These are phyloP conservation scores for Geoglossum glabrum DNA, from an alignment of 495 filamentous ascomycete genomes.

Conservation along the genomic window DNA sequence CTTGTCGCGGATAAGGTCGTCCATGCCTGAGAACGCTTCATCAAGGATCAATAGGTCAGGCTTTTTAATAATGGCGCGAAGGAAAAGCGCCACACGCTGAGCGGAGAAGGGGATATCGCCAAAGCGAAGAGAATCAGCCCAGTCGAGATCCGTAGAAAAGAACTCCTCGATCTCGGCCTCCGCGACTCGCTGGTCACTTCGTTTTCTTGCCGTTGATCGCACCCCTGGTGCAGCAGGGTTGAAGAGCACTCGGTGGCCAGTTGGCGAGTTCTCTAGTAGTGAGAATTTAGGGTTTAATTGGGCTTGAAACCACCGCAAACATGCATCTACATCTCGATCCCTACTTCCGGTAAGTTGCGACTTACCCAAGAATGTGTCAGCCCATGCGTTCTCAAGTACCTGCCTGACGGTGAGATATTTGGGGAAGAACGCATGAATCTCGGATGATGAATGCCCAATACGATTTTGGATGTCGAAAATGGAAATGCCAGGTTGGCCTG, in stretches of 20 bases:
- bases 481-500: slow-evolving; percentile 53
- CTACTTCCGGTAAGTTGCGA: slow-evolving; percentile 38
- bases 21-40: slow-evolving; percentile 83
- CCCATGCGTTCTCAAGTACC: slow-evolving; percentile 66
- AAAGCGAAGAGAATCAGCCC: slow-evolving; percentile 51
- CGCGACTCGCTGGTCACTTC: neutral
- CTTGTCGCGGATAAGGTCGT: slow-evolving; percentile 59
- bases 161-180: neutral
- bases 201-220: neutral
- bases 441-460: slow-evolving; percentile 81
- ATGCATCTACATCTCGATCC: slow-evolving; percentile 36
- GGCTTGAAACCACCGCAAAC: slow-evolving; percentile 48
- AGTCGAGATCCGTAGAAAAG: slow-evolving; percentile 24
- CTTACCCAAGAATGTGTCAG: slow-evolving; percentile 59
- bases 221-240: neutral
- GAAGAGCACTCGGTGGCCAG: neutral
- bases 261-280: neutral
- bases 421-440: slow-evolving; percentile 86
- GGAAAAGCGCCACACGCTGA: slow-evolving; percentile 68
- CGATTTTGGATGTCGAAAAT: slow-evolving; percentile 81
- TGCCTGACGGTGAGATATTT: slow-evolving; percentile 52
- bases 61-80: slow-evolving; percentile 61
- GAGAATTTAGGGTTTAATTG: slow-evolving; percentile 40
- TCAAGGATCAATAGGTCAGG: slow-evolving; percentile 84
- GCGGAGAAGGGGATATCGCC: slow-evolving; percentile 54